Conservation (phyloP, 78 protist species). For the Andalucia godoyi region DNA sequence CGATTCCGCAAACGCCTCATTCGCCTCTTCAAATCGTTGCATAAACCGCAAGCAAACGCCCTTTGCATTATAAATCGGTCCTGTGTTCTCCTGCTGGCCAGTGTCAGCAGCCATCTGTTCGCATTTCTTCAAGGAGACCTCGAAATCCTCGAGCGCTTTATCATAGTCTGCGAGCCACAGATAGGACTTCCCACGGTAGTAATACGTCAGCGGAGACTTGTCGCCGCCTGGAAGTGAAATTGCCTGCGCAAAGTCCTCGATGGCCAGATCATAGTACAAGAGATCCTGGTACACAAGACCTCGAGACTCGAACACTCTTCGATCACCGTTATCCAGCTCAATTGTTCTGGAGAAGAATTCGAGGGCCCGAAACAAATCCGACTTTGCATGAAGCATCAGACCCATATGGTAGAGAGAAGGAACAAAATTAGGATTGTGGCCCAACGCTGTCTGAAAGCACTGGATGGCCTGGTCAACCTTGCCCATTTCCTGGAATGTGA, state of each 20-base stretch:
- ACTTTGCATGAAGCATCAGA: conserved; percentile 3
- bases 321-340: not conserved
- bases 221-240: not conserved
- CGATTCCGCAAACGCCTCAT: not conserved
- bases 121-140: not conserved
- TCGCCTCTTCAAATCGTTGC: not conserved
- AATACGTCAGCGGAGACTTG: not conserved
- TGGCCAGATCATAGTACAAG: conserved; percentile 8
- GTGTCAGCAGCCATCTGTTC: too few species aligned
- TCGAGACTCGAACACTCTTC: conserved; percentile 7
- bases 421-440: not conserved
- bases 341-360: conserved; percentile 7
- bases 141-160: not conserved
- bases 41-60: too few species aligned
- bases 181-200: conserved; percentile 5
- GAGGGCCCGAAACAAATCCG: not conserved
- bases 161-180: conserved; percentile 2
- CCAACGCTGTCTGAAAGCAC: conserved; percentile 6
- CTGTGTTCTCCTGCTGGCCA: too few species aligned
- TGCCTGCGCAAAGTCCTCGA: conserved; percentile 10
- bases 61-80: too few species aligned
- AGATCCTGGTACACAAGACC: conserved; percentile 13
- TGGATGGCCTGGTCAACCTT: not conserved
- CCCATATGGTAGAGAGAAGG: conserved; percentile 23
- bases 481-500: not conserved